Base-by-base conservation (phyloP, 345 rosid species). In the Anacardium occidentale region DNA sequence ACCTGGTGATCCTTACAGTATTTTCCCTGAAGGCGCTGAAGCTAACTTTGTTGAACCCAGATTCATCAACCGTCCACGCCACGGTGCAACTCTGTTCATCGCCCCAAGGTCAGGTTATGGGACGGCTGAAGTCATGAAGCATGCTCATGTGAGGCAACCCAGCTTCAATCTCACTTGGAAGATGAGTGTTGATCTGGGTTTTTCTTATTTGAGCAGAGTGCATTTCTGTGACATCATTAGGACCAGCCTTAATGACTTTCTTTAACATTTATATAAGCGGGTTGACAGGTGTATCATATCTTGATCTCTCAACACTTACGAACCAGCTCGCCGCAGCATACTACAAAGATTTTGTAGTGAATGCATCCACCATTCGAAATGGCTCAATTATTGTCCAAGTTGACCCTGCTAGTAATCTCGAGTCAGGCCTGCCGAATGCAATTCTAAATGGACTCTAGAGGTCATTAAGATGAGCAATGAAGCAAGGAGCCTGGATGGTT, bases 161-260 rank as follows among this genome's bases (percentile, higher is more conserved):
- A 86, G 86, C 54, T 91, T 91, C 79, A 94, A 94, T 62, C 89
- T 94, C 53, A 87, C 89, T 4, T 94, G 95, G 98, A 59, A 68
- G 58, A 73, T 89, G 87, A 69, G 3, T 32, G 90, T 90, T 21
- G 93, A 90, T 66, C 76, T 80, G 0, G 81, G 85, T 51, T 89
- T 83, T 68, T 73, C 85, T 13, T 92, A 94, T 78, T 69, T 89
- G 75, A 74, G 90, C 47, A 82, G 97, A 76, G 12, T 85, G 68
- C 97, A 91, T 66, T 94, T 94, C 70, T 89, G 97, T 76, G 96
- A 94, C 82, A 85, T 94, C 71, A 86, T 85, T 9, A 94, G 97
- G 85, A 78, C 81, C 75, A 79, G 83, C 63, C 87, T 83, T 10
- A 82, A 89, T 62, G 89, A 89, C 9, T 74, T 94, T 84, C 78